These are phyloP conservation scores for Cajanus cajan DNA, from an alignment of 306 rosid species.

Conservation along the genomic window DNA sequence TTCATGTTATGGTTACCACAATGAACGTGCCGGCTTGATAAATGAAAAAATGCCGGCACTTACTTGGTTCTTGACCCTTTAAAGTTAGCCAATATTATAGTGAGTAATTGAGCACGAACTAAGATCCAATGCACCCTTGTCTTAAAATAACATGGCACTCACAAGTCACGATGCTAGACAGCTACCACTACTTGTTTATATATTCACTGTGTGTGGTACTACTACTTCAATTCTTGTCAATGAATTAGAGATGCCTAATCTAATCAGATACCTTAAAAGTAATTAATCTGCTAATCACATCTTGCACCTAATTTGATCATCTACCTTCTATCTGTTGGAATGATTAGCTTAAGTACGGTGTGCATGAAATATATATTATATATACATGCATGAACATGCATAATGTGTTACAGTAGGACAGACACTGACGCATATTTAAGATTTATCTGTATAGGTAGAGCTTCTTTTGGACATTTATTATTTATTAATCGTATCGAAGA, in stretches of 20 bases:
- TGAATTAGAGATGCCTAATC: slow-evolving; percentile 34
- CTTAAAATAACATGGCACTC: slow-evolving; percentile 38
- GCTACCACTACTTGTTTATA: slow-evolving; percentile 43
- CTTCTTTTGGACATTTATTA: neutral
- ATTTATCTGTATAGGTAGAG: neutral
- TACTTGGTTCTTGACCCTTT: neutral
- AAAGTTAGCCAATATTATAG: slow-evolving; percentile 31
- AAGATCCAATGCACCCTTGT: slow-evolving; percentile 39
- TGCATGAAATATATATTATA: slow-evolving; percentile 30
- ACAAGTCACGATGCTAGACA: slow-evolving; percentile 42
- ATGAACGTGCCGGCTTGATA: slow-evolving; percentile 50
- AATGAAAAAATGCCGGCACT: slow-evolving; percentile 43
- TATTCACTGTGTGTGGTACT: too few relatives aligned
- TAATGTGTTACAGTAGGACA: neutral
- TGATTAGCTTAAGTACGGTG: slow-evolving; percentile 14
- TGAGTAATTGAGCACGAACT: slow-evolving; percentile 26
- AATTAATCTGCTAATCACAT: slow-evolving; percentile 21
- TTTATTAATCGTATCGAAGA: neutral
- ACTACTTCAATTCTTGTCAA: neutral
- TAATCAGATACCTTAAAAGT: slow-evolving; percentile 29
- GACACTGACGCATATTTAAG: neutral
- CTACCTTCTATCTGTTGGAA: neutral
- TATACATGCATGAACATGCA: slow-evolving; percentile 7
- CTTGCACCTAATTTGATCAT: neutral
- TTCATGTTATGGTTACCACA: slow-evolving; percentile 41